These are phyloP conservation scores for Trichoderma arundinaceum DNA, from an alignment of 2,329 filamentous ascomycete species.

Conservation along the genomic window DNA sequence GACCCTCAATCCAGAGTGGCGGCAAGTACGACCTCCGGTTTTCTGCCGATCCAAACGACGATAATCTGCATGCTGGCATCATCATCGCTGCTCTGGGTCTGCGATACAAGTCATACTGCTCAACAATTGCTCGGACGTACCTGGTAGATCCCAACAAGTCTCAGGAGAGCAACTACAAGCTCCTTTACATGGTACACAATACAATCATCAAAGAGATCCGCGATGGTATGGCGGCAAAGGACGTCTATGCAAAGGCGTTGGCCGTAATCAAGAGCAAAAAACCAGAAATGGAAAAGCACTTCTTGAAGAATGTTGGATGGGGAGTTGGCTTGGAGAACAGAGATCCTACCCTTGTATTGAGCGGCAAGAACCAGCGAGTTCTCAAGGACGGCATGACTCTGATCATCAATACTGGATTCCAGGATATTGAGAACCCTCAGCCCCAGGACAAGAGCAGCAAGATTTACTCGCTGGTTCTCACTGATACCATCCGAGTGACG, in stretches of 20 bases:
- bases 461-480: constrained; percentile 85
- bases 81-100: constrained; percentile 92
- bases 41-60: constrained; percentile 77
- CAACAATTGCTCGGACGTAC: constrained; percentile 89
- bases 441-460: constrained; percentile 90
- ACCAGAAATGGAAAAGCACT: constrained; percentile 93
- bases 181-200: constrained; percentile 83
- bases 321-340: constrained; percentile 92
- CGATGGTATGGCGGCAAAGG: constrained; percentile 84
- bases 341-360: constrained; percentile 82
- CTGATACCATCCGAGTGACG: constrained; percentile 90
- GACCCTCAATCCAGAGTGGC: constrained; percentile 90
- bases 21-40: constrained; percentile 93
- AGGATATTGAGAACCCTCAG: constrained; percentile 84
- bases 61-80: constrained; percentile 84
- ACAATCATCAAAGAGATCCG: constrained; percentile 88
- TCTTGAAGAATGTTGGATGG: constrained; percentile 88
- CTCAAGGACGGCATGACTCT: constrained; percentile 98
- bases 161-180: constrained; percentile 92
- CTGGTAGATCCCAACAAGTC: constrained; percentile 96
- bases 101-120: constrained; percentile 95
- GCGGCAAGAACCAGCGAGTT: constrained; percentile 80
- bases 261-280: constrained; percentile 84
- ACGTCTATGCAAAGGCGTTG: constrained; percentile 89
- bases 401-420: constrained; percentile 86